Conservation (phyloP, 2,329 filamentous ascomycete species). For the Chaetomiaceae sp. region DNA sequence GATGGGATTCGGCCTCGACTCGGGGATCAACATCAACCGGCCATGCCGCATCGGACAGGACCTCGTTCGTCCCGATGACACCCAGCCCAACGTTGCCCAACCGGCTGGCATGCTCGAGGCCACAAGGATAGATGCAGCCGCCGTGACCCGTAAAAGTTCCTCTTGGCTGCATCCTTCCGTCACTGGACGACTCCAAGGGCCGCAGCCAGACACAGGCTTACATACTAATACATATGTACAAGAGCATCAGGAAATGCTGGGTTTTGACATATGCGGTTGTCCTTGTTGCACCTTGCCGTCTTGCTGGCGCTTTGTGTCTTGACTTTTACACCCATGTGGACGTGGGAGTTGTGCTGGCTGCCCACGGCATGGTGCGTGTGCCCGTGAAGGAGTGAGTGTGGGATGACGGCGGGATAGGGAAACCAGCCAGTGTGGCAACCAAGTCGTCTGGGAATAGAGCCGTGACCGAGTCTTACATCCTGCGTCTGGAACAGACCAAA, state of each 20-base stretch:
- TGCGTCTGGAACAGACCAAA: no score
- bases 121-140: no score
- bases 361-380: not conserved
- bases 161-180: not conserved
- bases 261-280: not conserved
- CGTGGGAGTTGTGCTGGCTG: constrained; percentile 1
- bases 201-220: no score
- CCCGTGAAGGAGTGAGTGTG: not conserved
- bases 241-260: not conserved
- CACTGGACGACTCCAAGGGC: not conserved
- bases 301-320: not conserved
- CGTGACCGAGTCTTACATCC: no score
- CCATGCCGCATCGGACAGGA: no score
- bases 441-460: no score
- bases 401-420: not conserved
- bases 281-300: not conserved
- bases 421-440: not conserved
- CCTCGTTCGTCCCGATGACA: no score
- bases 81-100: no score
- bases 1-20: not conserved
- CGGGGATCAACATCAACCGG: not conserved
- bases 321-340: constrained; percentile 4
- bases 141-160: no score
- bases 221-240: no score
- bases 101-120: no score